phyloP scores from a whole-genome alignment of 2,329 filamentous ascomycete genomes.

The Tolypocladium tropicale region DNA sequence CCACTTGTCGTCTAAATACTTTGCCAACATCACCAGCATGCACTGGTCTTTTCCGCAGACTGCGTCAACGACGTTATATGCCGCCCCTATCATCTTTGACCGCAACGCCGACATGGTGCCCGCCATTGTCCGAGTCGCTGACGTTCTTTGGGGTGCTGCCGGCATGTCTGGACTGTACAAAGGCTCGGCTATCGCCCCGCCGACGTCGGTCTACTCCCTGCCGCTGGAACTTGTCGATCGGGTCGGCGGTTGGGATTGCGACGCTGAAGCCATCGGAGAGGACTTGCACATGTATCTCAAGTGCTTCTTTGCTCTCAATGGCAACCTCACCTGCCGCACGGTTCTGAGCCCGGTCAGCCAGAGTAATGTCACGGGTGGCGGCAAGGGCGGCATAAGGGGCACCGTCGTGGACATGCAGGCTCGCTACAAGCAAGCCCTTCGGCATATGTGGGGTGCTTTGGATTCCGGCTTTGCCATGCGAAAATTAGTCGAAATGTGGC shows the following conservation, averaged over 20 bases:
- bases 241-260: conserved; percentile 64
- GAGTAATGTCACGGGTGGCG: conserved; percentile 57
- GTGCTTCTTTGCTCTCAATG: conserved; percentile 65
- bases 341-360: conserved; percentile 62
- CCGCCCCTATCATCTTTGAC: conserved; percentile 63
- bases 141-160: conserved; percentile 62
- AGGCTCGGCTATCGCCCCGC: conserved; percentile 54
- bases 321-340: conserved; percentile 53
- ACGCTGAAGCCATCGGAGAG: conserved; percentile 62
- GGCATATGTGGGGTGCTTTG: conserved; percentile 68
- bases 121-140: conserved; percentile 58
- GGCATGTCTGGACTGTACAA: conserved; percentile 59
- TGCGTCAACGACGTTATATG: conserved; percentile 53
- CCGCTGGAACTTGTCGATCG: conserved; percentile 56
- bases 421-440: conserved; percentile 60
- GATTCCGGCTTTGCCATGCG: conserved; percentile 57
- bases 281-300: conserved; percentile 72
- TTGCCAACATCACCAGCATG: conserved; percentile 52
- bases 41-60: conserved; percentile 51
- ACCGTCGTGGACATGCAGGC: conserved; percentile 48
- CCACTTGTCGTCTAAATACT: conserved; percentile 59
- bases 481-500: conserved; percentile 46
- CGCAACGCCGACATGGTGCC: conserved; percentile 61
- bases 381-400: conserved; percentile 41
- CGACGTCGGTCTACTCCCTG: conserved; percentile 64